Percentiles rank a stretch among this genome's conserved stretches.
Evolutionary conservation across 768 basidiomycete species (phyloP).

Genomic region (Rossbeevera mucosa): DNA sequence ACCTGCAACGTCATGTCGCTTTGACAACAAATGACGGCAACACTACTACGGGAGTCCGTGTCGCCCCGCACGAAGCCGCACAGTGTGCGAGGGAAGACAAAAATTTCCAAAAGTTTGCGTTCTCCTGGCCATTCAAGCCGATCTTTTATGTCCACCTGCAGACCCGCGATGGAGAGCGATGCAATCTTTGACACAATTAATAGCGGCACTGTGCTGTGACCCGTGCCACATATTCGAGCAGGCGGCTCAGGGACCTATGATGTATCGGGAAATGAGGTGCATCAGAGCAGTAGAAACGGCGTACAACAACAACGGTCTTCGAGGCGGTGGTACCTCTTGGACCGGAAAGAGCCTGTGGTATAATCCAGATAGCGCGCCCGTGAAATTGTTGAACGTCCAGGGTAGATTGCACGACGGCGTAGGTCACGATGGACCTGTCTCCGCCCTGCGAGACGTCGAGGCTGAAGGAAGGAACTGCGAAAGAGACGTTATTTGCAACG

Average conservation of each 20-base stretch:
- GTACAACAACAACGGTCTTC: slow-evolving; percentile 43
- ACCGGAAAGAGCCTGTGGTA: slow-evolving; percentile 51
- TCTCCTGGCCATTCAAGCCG: slow-evolving; percentile 25
- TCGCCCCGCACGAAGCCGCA: slow-evolving; percentile 27
- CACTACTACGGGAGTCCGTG: background rate
- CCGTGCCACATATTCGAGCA: slow-evolving; percentile 34
- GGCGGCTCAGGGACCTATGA: slow-evolving; percentile 43
- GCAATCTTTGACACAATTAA: slow-evolving; percentile 34
- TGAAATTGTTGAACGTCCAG: slow-evolving; percentile 41
- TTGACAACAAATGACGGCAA: slow-evolving; percentile 24
- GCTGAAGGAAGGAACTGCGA: slow-evolving; percentile 56
- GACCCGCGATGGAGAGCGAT: slow-evolving; percentile 30
- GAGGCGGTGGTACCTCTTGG: slow-evolving; percentile 29
- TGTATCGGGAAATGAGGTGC: slow-evolving; percentile 1
- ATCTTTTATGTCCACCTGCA: slow-evolving; percentile 25
- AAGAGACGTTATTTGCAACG: slow-evolving; percentile 59
- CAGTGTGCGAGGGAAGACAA: slow-evolving; percentile 27
- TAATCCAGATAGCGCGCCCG: slow-evolving; percentile 55
- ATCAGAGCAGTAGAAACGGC: slow-evolving; percentile 22
- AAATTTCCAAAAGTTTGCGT: slow-evolving; percentile 26
- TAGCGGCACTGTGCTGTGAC: slow-evolving; percentile 22
- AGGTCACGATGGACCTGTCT: slow-evolving; percentile 44
- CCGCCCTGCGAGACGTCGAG: slow-evolving; percentile 31
- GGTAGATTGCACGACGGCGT: slow-evolving; percentile 47
- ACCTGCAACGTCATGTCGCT: slow-evolving; percentile 17